A percentile compares a stretch with the other conserved stretches of the same genome.
Conservation (phyloP, 129 eudicot genomes). For the Pseudognaphalium luteoalbum region DNA sequence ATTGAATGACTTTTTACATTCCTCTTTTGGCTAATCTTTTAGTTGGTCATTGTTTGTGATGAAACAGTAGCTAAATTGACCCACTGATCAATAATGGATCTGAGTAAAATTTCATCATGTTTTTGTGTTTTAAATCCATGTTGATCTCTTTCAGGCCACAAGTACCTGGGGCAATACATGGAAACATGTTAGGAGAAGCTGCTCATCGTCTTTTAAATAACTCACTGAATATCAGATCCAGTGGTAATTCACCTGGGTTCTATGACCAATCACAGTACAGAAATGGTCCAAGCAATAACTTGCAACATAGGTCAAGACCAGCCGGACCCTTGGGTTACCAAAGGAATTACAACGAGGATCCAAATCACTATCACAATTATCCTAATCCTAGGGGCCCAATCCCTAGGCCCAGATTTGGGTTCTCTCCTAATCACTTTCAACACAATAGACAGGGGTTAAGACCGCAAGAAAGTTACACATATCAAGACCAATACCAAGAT, state of each 20-base stretch:
- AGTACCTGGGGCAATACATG: slow-evolving; percentile 77
- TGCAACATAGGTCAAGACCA: slow-evolving; percentile 58
- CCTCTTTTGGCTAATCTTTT: neutral
- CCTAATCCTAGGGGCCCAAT: slow-evolving; percentile 36
- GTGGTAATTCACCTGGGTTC: slow-evolving; percentile 32
- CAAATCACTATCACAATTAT: slow-evolving; percentile 32
- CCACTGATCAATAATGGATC: neutral
- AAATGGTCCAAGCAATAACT: slow-evolving; percentile 42
- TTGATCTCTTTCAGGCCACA: slow-evolving; percentile 62
- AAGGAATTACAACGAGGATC: slow-evolving; percentile 47
- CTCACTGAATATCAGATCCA: slow-evolving; percentile 62
- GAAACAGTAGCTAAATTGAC: neutral
- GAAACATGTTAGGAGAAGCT: slow-evolving; percentile 85
- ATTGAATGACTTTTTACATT: neutral
- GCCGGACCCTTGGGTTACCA: slow-evolving; percentile 70
- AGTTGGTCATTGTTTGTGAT: neutral
- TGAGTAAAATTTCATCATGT: neutral
- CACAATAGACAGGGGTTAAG: slow-evolving; percentile 38
- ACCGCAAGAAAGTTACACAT: slow-evolving; percentile 38
- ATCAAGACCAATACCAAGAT: slow-evolving; percentile 55
- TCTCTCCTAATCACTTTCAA: slow-evolving; percentile 36
- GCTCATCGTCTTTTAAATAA: slow-evolving; percentile 91
- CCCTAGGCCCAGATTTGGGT: slow-evolving; percentile 41
- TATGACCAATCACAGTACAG: slow-evolving; percentile 37
- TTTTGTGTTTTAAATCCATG: slow-evolving; percentile 17